These are phyloP conservation scores for Arthroderma sp. DNA, from an alignment of 2,329 filamentous ascomycete genomes.

Conservation along the genomic window DNA sequence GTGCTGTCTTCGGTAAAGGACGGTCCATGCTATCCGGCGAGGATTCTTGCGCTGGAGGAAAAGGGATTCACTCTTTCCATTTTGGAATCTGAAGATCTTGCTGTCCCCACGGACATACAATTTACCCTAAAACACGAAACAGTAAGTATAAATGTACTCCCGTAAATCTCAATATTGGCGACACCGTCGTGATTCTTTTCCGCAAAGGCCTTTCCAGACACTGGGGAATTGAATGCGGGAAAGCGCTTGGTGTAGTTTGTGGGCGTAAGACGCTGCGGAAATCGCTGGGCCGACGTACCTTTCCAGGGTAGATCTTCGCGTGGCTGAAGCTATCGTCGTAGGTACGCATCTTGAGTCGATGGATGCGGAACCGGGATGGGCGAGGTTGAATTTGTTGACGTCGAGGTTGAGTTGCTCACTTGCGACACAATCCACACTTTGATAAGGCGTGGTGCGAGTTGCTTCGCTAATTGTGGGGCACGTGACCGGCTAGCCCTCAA, in stretches of 20 bases:
- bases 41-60: slow-evolving; percentile 99
- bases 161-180: too few relatives aligned
- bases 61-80: slow-evolving; percentile 98
- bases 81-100: slow-evolving; percentile 99
- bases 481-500: slow-evolving; percentile 24
- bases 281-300: slow-evolving; percentile 41
- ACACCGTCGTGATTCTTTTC: too few relatives aligned
- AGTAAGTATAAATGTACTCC: slow-evolving; percentile 1
- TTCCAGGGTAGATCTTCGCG: slow-evolving; percentile 68
- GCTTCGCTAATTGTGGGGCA: slow-evolving; percentile 32
- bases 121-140: slow-evolving; percentile 61
- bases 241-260: too few relatives aligned
- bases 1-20: slow-evolving; percentile 96
- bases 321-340: slow-evolving; percentile 70
- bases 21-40: slow-evolving; percentile 96
- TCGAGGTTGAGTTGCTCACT: slow-evolving; percentile 31
- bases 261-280: too few relatives aligned
- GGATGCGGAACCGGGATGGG: slow-evolving; percentile 31
- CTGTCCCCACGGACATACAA: slow-evolving; percentile 98
- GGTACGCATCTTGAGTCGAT: slow-evolving; percentile 50
- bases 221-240: too few relatives aligned
- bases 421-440: slow-evolving; percentile 15
- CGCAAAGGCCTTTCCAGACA: too few relatives aligned
- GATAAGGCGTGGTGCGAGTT: slow-evolving; percentile 27
- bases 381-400: slow-evolving; percentile 22